Evolutionary conservation across 164 flowering plant genomes (phyloP).

Genomic region (Liriodendron chinense): DNA sequence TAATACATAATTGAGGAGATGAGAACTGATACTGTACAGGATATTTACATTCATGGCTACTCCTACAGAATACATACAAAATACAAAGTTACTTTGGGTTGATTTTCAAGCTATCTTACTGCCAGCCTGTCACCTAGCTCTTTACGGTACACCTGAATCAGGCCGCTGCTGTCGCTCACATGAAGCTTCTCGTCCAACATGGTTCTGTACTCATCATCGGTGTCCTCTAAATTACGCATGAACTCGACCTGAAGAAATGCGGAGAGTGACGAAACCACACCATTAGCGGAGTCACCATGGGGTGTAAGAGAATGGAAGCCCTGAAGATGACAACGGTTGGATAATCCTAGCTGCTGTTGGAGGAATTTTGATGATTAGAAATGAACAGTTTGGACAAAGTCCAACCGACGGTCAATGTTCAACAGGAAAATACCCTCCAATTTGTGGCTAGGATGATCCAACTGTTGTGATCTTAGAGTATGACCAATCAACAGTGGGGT

Average conservation of each 20-base stretch:
- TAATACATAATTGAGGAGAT: not conserved
- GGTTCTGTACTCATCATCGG: constrained; percentile 52
- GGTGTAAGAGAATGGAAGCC: not conserved
- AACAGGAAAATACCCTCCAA: no score
- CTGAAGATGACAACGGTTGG: no score
- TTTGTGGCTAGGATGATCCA: no score
- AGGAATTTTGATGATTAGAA: no score
- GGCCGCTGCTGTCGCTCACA: constrained; percentile 9
- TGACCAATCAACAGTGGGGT: no score
- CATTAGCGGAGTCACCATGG: not conserved
- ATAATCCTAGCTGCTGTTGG: no score
- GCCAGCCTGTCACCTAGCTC: constrained; percentile 43
- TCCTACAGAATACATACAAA: not conserved
- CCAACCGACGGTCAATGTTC: no score
- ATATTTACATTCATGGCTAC: not conserved
- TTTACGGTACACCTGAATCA: constrained; percentile 41
- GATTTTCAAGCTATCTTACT: constrained; percentile 10
- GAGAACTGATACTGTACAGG: not conserved
- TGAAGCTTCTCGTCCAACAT: constrained; percentile 66
- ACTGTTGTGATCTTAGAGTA: no score
- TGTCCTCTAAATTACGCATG: constrained; percentile 64
- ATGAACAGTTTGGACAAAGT: no score
- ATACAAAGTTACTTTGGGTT: not conserved
- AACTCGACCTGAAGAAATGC: constrained; percentile 52
- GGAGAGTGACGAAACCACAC: not conserved